Percentiles rank a stretch among this genome's conserved stretches.
These are phyloP conservation scores for Euphorbia peplus DNA, from an alignment of 345 rosid genomes.

Conservation along the genomic window DNA sequence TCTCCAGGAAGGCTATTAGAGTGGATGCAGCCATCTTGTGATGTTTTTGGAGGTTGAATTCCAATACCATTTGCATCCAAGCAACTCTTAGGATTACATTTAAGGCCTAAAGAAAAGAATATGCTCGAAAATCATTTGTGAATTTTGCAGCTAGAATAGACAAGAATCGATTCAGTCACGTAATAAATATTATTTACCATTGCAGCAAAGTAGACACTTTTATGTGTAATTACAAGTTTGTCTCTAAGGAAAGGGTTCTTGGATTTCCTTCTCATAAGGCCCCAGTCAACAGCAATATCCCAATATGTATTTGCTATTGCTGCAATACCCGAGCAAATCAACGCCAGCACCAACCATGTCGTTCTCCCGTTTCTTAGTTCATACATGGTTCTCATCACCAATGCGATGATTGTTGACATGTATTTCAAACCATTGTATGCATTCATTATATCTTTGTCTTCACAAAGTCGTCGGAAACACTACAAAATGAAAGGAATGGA, in stretches of 20 bases:
- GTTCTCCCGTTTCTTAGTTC: conserved; percentile 50
- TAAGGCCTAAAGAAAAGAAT: conserved; percentile 33
- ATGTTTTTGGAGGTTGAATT: conserved; percentile 40
- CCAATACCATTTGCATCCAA: conserved; percentile 68
- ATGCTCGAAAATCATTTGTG: conserved; percentile 3
- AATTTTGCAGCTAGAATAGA: background rate
- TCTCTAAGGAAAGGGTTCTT: conserved; percentile 59
- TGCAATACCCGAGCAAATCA: conserved; percentile 58
- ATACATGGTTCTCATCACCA: conserved; percentile 49
- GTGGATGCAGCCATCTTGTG: conserved; percentile 45
- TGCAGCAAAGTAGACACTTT: conserved; percentile 60
- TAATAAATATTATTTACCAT: conserved; percentile 56
- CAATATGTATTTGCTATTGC: conserved; percentile 48
- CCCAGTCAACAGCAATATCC: conserved; percentile 77
- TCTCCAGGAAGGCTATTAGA: conserved; percentile 55
- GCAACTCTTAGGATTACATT: conserved; percentile 54
- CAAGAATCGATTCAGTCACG: background rate
- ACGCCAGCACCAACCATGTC: conserved; percentile 57
- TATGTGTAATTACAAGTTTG: conserved; percentile 55
- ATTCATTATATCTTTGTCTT: conserved; percentile 50
- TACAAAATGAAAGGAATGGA: too few relatives aligned
- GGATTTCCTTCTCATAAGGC: conserved; percentile 61
- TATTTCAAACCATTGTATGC: conserved; percentile 64
- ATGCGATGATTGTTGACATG: conserved; percentile 59
- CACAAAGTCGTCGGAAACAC: conserved; percentile 61